These are phyloP conservation scores for Verticillium nonalfalfae DNA, from an alignment of 2,329 filamentous ascomycete species.

Conservation along the genomic window DNA sequence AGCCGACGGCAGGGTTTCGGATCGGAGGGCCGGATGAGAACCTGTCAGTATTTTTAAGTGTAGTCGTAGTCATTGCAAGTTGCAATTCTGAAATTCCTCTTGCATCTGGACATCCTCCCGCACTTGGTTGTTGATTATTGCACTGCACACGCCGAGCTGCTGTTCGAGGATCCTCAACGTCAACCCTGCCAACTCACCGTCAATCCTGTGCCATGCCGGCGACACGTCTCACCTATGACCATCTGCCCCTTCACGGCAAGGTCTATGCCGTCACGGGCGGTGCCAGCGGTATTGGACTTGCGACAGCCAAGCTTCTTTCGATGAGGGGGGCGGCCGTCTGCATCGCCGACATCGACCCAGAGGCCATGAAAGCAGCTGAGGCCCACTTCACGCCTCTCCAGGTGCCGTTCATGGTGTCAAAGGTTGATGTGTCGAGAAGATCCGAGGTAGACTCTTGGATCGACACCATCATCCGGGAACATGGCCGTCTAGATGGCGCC, in stretches of 20 bases:
- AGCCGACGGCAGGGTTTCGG: neutral
- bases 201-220: neutral
- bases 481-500: conserved; percentile 38
- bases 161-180: too few relatives aligned
- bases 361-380: conserved; percentile 19
- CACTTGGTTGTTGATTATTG: too few relatives aligned
- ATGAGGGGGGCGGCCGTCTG: conserved; percentile 29
- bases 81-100: too few relatives aligned
- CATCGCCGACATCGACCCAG: conserved; percentile 29
- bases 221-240: neutral
- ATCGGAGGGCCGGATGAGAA: too few relatives aligned
- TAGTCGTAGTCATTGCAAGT: too few relatives aligned
- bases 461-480: conserved; percentile 25
- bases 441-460: conserved; percentile 36
- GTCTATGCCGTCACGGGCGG: conserved; percentile 35
- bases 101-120: too few relatives aligned
- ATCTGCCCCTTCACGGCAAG: conserved; percentile 16
- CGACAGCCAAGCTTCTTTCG: conserved; percentile 29
- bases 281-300: conserved; percentile 36
- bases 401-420: conserved; percentile 20
- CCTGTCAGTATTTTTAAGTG: too few relatives aligned
- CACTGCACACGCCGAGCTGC: too few relatives aligned
- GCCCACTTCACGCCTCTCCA: conserved; percentile 21
- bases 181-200: neutral
- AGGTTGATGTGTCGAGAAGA: conserved; percentile 32